Evolutionary conservation across 306 rosid genomes (phyloP), one percentile per base, ranked within the genome.

Genomic region (Corylus americana): DNA sequence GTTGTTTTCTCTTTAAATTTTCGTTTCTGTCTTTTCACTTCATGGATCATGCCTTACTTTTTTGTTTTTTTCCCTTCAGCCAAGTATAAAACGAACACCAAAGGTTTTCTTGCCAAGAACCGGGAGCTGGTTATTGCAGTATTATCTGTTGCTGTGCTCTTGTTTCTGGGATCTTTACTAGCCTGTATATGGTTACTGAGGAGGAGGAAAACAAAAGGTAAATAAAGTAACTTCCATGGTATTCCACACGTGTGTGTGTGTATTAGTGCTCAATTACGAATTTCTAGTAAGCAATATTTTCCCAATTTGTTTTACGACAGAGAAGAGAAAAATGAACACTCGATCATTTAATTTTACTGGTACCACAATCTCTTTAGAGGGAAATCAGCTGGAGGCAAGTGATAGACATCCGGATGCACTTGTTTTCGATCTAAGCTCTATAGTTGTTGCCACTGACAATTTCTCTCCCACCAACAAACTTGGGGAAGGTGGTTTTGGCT

Each of bases 401-500:
- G 39, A 45, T 14, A 2, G 31, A 9, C 42, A 22, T 51, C 7
- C 58, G 1, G 74, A 55, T n/a, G 62, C 48, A 25, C 68, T 45
- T 11, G 17, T 79, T 79, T 79, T 73, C 48, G 22, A 18, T 54
- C 29, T 72, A 22, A 59, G 66, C 37, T 8, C 6, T 27, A 59
- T 59, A 25, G 66, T 25, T 22, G 66, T 35, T 59, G 66, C 66
- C 11, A 59, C 66, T 20, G 37, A 59, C 7, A 59, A 25, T 25
- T 59, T 22, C 17, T 22, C 66, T 9, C 66, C 37, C 1, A 25
- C 6, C 16, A 59, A 59, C 31, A 59, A 59, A 11, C 66, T 59
- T 59, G 66, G 66, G 7, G 49, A 67, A 39, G 50, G 71, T 18
- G 71, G 71, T 4, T 67, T 39, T 8, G 71, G 71, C 16, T 20